Evolutionary conservation across 176 grass and related monocot genomes (phyloP), one percentile per base, ranked within the genome.

Genomic region (Poa pratensis): DNA sequence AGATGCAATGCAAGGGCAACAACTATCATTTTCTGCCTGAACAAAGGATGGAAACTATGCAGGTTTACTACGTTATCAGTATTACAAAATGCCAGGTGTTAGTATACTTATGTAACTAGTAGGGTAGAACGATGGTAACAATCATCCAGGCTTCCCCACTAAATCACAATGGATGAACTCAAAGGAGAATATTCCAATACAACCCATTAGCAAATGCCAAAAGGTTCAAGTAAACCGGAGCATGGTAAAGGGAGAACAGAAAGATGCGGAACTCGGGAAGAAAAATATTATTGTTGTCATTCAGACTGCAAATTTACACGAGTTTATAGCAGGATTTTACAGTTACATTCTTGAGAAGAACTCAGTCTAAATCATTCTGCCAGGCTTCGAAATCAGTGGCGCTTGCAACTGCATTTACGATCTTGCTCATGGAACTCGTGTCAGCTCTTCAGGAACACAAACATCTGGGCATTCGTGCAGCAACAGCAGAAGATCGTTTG

Each of bases 381-480:
- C 0, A 59, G 57, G 40, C 67, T 58, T 24, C 3, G 1, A 79
- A 55, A 19, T 39, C n/a, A 16, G 5, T 4, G 5, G 55, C 40
- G 54, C 2, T 60, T 11, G 17, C 30, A 68, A 61, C 69, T 76
- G 3, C 42, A 40, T 43, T 5, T 32, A 20, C 7, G 14, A 83
- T 14, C 22, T 27, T 75, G 49, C 60, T 75, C 20, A 81, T 5
- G 42, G 19, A 84, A 37, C 58, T 46, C 20, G 27, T 27, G 18
- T 78, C 45, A 83, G 65, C 71, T 81, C 82, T n/a, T 85, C 34
- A 75, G 28, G 50, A 50, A 85, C 58, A 34, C 83, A 76, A 24
- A 92, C 89, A 70, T 77, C 61, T 42, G 87, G 85, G 62, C 55
- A 67, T 66, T 88, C 82, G 7, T 20, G 15, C 50, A 89, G 35